Conservation (phyloP, 768 basidiomycete species). For the Butyriboletus loyo region DNA sequence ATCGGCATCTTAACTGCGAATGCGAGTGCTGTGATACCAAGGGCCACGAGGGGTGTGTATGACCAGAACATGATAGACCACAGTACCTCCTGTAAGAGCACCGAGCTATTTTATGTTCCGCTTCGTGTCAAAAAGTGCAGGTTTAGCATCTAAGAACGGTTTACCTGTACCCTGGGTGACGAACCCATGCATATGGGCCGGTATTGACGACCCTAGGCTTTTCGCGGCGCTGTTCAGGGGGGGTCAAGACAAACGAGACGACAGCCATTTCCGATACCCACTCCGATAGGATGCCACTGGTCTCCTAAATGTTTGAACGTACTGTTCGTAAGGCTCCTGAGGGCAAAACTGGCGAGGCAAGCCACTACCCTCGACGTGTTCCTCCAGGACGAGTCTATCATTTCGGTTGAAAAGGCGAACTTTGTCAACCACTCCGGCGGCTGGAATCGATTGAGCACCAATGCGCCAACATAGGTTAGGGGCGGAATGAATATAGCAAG, state of each 20-base stretch:
- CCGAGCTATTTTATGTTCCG: constrained; percentile 1
- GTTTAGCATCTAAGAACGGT: neutral
- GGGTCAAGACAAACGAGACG: neutral
- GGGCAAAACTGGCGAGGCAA: constrained; percentile 16
- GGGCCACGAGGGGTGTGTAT: constrained; percentile 22
- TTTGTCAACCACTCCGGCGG: constrained; percentile 31
- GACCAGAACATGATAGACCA: constrained; percentile 33
- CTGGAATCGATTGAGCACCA: constrained; percentile 23
- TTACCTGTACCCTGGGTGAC: constrained; percentile 33
- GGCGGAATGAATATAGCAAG: constrained; percentile 19
- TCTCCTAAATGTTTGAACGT: constrained; percentile 17
- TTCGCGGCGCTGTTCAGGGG: constrained; percentile 25
- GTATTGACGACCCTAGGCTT: constrained; percentile 29
- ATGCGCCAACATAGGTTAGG: constrained; percentile 20
- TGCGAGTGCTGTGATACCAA: constrained; percentile 14
- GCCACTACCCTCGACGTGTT: constrained; percentile 14
- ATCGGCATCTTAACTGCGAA: constrained; percentile 33
- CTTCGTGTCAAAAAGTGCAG: neutral
- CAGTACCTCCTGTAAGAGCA: constrained; percentile 19
- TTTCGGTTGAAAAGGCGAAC: constrained; percentile 13
- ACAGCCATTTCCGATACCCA: neutral
- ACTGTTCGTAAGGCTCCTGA: neutral
- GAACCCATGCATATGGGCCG: constrained; percentile 34
- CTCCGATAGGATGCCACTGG: constrained; percentile 30
- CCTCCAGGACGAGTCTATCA: constrained; percentile 8